Evolutionary conservation across 2,329 filamentous ascomycete genomes (phyloP).

Genomic region (Phaeosphaeriaceae sp.): DNA sequence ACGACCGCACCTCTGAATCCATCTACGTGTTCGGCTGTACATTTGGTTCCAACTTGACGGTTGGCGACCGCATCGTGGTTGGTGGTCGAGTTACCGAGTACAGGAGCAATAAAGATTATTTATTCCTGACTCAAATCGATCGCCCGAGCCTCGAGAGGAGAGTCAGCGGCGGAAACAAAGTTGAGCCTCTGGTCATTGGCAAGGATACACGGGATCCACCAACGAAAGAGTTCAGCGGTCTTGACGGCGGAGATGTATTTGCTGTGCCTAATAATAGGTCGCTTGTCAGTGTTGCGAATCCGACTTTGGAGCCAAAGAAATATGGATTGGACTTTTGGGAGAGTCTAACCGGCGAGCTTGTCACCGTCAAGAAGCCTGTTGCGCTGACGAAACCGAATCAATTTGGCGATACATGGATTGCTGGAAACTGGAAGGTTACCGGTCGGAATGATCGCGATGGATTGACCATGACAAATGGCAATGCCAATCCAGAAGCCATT

Average conservation of each 20-base stretch:
- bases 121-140: slow-evolving; percentile 68
- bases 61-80: slow-evolving; percentile 69
- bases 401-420: slow-evolving; percentile 73
- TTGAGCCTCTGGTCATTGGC: slow-evolving; percentile 67
- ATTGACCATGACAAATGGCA: slow-evolving; percentile 65
- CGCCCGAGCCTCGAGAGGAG: slow-evolving; percentile 60
- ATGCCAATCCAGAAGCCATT: slow-evolving; percentile 74
- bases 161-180: slow-evolving; percentile 60
- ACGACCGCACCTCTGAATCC: slow-evolving; percentile 66
- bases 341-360: slow-evolving; percentile 69
- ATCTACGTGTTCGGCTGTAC: slow-evolving; percentile 68
- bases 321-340: slow-evolving; percentile 80
- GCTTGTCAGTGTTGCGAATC: slow-evolving; percentile 65
- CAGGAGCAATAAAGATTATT: slow-evolving; percentile 61
- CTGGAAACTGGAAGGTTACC: slow-evolving; percentile 68
- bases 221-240: slow-evolving; percentile 64
- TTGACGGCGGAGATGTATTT: slow-evolving; percentile 71
- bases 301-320: slow-evolving; percentile 62
- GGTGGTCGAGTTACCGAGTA: slow-evolving; percentile 67
- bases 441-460: slow-evolving; percentile 69
- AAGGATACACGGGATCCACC: slow-evolving; percentile 64
- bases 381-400: slow-evolving; percentile 67
- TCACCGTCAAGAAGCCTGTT: slow-evolving; percentile 64
- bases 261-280: slow-evolving; percentile 67
- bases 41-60: slow-evolving; percentile 59